A percentile compares a stretch with the other conserved stretches of the same genome.
Evolutionary conservation across 208 protist genomes (phyloP).

Genomic region (Trypanosoma scelopori): DNA sequence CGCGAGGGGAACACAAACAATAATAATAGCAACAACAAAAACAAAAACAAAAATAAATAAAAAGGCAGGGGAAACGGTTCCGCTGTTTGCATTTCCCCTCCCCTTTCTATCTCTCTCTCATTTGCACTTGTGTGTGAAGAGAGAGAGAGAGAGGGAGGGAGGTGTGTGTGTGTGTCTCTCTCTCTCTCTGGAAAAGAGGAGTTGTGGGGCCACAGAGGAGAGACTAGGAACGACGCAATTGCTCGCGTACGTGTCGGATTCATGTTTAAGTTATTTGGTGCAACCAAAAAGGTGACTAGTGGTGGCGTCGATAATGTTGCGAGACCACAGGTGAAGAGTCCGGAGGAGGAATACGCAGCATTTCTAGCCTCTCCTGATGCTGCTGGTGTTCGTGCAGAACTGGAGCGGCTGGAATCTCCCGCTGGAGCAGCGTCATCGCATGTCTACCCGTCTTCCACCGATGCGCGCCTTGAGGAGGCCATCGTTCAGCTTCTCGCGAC

Average conservation of each 20-base stretch:
- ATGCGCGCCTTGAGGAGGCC: slow-evolving; percentile 22
- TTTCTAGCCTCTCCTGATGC: slow-evolving; percentile 15
- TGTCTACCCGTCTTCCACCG: slow-evolving; percentile 2
- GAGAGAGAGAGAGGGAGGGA: neutral
- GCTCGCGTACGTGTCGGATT: neutral
- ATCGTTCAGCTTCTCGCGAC: slow-evolving; percentile 9
- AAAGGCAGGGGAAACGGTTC: neutral
- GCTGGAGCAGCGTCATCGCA: neutral
- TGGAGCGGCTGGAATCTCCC: slow-evolving; percentile 4
- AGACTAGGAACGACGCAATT: neutral
- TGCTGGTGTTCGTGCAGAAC: neutral
- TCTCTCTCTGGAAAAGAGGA: too few relatives aligned
- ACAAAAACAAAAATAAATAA: slow-evolving; percentile 8
- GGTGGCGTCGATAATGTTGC: neutral
- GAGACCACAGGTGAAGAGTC: neutral
- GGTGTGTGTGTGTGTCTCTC: neutral
- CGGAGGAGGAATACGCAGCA: slow-evolving; percentile 3
- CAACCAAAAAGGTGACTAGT: neutral
- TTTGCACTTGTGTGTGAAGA: neutral
- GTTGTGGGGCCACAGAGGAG: too few relatives aligned
- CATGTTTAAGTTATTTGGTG: slow-evolving; percentile 18
- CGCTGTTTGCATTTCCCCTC: neutral
- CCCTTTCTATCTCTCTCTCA: slow-evolving; percentile 1
- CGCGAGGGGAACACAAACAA: neutral
- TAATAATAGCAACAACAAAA: slow-evolving; percentile 7